Percentiles rank a stretch among this genome's conserved stretches.
phyloP scores from a whole-genome alignment of 106 monocot genomes.

The Dendrobium catenatum region DNA sequence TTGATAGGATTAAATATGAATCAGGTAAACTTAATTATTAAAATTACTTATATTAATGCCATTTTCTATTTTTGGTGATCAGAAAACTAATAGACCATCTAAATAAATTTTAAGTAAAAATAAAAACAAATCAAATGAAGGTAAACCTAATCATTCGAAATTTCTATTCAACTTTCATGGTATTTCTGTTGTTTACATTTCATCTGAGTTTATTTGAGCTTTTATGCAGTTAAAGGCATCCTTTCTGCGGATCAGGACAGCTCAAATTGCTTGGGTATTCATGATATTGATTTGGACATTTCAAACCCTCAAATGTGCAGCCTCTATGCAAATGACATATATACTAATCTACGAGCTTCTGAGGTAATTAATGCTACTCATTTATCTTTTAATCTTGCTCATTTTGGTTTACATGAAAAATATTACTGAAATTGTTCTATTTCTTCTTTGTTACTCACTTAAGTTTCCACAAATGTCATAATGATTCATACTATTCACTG shows the following conservation, averaged over 20 bases:
- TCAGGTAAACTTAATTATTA: background rate
- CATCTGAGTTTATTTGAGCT: constrained; percentile 3
- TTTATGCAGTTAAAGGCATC: constrained; percentile 13
- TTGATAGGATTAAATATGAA: background rate
- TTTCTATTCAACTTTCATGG: background rate
- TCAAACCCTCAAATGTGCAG: constrained; percentile 77
- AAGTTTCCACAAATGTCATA: background rate
- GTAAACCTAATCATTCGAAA: background rate
- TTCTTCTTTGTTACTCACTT: background rate
- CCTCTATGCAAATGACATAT: constrained; percentile 63
- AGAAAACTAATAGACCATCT: background rate
- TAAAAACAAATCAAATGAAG: background rate
- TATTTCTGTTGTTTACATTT: background rate
- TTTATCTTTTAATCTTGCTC: background rate
- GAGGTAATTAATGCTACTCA: constrained; percentile 41
- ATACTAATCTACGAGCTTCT: constrained; percentile 46
- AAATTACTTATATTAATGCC: background rate
- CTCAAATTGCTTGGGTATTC: constrained; percentile 14
- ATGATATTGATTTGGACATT: constrained; percentile 71
- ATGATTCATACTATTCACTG: background rate
- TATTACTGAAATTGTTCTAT: background rate
- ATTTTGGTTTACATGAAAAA: background rate
- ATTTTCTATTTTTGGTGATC: background rate
- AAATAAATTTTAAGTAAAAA: background rate
- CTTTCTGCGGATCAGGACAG: constrained; percentile 19